Conservation (phyloP, 768 basidiomycete genomes). For the Russula ochroleuca region DNA sequence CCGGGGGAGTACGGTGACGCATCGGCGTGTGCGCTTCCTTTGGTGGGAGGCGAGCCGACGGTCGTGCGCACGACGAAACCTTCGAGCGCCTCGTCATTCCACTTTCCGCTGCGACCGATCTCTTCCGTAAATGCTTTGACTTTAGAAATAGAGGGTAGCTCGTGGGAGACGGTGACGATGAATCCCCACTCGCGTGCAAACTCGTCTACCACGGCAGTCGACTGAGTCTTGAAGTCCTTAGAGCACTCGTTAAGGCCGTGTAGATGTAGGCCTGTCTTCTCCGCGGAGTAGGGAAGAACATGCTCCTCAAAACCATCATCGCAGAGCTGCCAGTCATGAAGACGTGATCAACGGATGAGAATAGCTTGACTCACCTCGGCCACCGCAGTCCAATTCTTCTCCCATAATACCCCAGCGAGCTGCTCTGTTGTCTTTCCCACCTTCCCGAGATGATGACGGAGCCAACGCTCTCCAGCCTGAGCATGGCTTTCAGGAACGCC, state of each 20-base stretch:
- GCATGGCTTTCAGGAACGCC: conserved; percentile 60
- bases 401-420: conserved; percentile 71
- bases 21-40: conserved; percentile 30
- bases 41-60: conserved; percentile 45
- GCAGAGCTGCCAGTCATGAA: conserved; percentile 64
- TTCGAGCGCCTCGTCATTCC: conserved; percentile 83
- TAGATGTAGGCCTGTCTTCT: conserved; percentile 85
- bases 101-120: conserved; percentile 62
- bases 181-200: conserved; percentile 93
- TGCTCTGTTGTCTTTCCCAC: conserved; percentile 67
- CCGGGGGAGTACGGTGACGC: conserved; percentile 67
- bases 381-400: conserved; percentile 81
- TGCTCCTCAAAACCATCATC: conserved; percentile 98
- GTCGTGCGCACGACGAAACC: conserved; percentile 90
- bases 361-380: conserved; percentile 68
- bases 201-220: conserved; percentile 59
- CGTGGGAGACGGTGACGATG: conserved; percentile 64
- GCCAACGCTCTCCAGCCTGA: conserved; percentile 78
- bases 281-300: conserved; percentile 75
- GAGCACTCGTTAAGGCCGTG: conserved; percentile 83
- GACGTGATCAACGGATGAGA: neutral
- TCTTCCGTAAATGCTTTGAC: conserved; percentile 71
- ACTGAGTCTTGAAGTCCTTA: conserved; percentile 64
- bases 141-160: conserved; percentile 55
- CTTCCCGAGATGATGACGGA: conserved; percentile 57